Evolutionary conservation across 2,329 filamentous ascomycete species (phyloP), one percentile per base, ranked within the genome.

Genomic region (Alternaria sp.): DNA sequence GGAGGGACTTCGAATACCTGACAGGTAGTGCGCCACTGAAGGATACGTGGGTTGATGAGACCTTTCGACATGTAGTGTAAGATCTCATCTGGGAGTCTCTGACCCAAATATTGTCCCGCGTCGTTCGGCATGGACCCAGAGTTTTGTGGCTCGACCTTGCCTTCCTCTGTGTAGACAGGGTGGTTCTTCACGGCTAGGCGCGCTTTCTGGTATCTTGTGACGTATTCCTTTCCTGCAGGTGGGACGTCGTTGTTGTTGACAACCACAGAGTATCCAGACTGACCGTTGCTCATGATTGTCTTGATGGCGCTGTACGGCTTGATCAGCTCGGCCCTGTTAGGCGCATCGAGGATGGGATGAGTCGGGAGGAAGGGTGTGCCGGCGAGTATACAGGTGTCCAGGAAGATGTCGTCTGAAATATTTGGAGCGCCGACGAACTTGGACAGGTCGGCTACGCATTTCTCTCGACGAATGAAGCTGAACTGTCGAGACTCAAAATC

Each of bases 11-110:
- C 85, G 29, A 90, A 80, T 56, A 96, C 86, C 74, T 94, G 88
- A 63, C 90, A 88, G 53, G 92, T 90, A 4, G 91, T 90, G 67
- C 97, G 87, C 85, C 89, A 94, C 74, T 90, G 91, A 11, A 96
- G 84, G 36, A 97, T 83, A 46, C 91, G 87, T 24, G 92, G 84
- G 28, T 91, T 88, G 64, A 98, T 87, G 41, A 97, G 81, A 33
- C 92, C 95, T 51, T 86, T 88, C 58, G 92, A 93, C 49, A 97
- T 83, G 76, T 98, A 98, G 77, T 92, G 90, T 75, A 94, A 93
- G 17, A 98, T 83, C 78, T 99, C 95, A 39, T 93, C 88, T 0
- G 95, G 93, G 5, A 99, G 83, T 59, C 93, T 90, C 58, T 96
- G 86, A n/a, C 93, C 93, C 61, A 97, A 86, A 73, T 97, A 93